phyloP scores from a whole-genome alignment of 2,329 filamentous ascomycete species.

The Epichloe baconii region DNA sequence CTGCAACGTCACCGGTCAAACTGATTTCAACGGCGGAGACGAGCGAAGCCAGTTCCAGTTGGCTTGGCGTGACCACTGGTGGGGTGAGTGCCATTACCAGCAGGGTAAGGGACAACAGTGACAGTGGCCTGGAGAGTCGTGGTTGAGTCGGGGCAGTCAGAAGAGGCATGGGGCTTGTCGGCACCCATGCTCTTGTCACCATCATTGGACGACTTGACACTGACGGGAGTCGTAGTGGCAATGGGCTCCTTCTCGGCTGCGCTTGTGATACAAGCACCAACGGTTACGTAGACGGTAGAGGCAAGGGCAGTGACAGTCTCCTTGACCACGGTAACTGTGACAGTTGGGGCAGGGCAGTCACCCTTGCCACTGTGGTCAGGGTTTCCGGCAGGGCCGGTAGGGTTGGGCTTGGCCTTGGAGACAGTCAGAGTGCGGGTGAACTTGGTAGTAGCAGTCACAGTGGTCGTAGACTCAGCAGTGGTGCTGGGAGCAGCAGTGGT shows the following conservation, averaged over 20 bases:
- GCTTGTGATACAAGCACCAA: slow-evolving; percentile 13
- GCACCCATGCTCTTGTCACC: slow-evolving; percentile 5
- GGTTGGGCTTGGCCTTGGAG: slow-evolving; percentile 6
- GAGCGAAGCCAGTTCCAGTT: slow-evolving; percentile 25
- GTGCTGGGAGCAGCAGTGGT: slow-evolving; percentile 6
- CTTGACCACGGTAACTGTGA: slow-evolving; percentile 13
- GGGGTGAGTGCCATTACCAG: slow-evolving; percentile 21
- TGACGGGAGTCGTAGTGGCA: slow-evolving; percentile 11
- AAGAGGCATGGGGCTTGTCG: not conserved
- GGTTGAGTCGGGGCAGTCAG: slow-evolving; percentile 8
- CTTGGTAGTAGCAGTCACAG: slow-evolving; percentile 24
- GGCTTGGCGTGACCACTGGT: slow-evolving; percentile 19
- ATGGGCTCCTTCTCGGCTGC: slow-evolving; percentile 3
- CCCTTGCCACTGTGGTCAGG: slow-evolving; percentile 8
- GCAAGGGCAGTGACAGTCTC: slow-evolving; percentile 19
- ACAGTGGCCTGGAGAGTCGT: slow-evolving; percentile 17
- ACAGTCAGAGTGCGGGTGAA: slow-evolving; percentile 23
- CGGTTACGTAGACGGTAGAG: slow-evolving; percentile 24
- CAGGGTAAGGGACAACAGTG: slow-evolving; percentile 29
- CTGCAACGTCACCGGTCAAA: slow-evolving; percentile 1
- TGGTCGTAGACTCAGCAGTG: slow-evolving; percentile 21
- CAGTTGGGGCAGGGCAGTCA: slow-evolving; percentile 10
- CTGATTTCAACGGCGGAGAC: slow-evolving; percentile 17
- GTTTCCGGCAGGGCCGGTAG: slow-evolving; percentile 12
- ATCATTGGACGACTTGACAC: slow-evolving; percentile 6